Conservation (phyloP, 2,329 filamentous ascomycete species). For the Lojkania enalia region DNA sequence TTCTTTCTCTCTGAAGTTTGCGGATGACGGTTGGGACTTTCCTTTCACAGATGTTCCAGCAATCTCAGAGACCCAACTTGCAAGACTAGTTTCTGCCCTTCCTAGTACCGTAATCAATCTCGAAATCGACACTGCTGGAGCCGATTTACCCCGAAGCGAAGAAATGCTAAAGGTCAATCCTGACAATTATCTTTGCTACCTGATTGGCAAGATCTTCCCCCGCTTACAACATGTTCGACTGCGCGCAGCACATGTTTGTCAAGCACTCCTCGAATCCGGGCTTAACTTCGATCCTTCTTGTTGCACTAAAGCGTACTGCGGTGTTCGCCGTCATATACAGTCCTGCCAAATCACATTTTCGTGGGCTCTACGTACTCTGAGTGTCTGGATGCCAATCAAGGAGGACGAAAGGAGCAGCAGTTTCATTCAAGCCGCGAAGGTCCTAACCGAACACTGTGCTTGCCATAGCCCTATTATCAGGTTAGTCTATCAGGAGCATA, state of each 20-base stretch:
- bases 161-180: not conserved
- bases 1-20: constrained; percentile 16
- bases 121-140: constrained; percentile 17
- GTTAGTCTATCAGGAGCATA: no score
- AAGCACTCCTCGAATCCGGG: constrained; percentile 4
- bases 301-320: not conserved
- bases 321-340: not conserved
- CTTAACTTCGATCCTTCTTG: not conserved
- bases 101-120: constrained; percentile 16
- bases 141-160: constrained; percentile 11
- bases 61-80: constrained; percentile 13
- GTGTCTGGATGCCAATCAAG: no score
- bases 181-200: constrained; percentile 13
- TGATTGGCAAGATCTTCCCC: constrained; percentile 15
- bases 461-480: no score
- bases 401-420: not conserved
- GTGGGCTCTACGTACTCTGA: no score
- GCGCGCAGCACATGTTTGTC: constrained; percentile 15
- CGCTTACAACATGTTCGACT: constrained; percentile 17
- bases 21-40: constrained; percentile 20
- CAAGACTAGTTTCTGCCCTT: constrained; percentile 11
- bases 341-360: constrained; percentile 2
- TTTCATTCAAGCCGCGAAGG: not conserved
- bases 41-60: constrained; percentile 17
- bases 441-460: not conserved